Conservation (phyloP, 2,329 filamentous ascomycete species). For the Aureobasidium sp. region DNA sequence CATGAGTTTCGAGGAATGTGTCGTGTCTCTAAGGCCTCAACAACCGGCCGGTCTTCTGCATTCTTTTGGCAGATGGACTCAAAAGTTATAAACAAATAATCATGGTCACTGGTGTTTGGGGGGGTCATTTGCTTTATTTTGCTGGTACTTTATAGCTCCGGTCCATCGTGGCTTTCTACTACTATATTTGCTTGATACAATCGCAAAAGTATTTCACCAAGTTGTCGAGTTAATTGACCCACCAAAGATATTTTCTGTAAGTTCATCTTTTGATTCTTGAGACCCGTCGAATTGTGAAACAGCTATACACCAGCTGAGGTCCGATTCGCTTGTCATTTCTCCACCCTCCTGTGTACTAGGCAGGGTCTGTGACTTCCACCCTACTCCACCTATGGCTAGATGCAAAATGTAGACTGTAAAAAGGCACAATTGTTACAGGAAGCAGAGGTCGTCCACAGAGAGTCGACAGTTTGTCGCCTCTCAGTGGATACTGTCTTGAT, state of each 20-base stretch:
- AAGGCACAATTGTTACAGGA: background rate
- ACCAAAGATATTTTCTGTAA: background rate
- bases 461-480: background rate
- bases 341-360: too few species aligned
- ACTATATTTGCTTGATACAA: background rate
- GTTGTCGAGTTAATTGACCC: background rate
- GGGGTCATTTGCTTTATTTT: background rate
- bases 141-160: background rate
- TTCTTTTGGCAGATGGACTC: conserved; percentile 3
- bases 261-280: background rate
- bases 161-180: background rate
- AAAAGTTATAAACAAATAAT: conserved; percentile 16
- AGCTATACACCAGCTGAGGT: background rate
- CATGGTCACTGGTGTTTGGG: conserved; percentile 10
- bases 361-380: too few species aligned
- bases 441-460: background rate
- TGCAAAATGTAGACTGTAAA: background rate
- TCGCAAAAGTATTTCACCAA: background rate
- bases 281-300: background rate
- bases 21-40: background rate
- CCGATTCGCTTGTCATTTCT: background rate
- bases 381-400: too few species aligned
- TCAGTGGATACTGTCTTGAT: background rate
- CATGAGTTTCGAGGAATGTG: conserved; percentile 1
- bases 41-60: background rate